These are phyloP conservation scores for Coemansia sp. DNA, from an alignment of 192 early-diverging fungal species.

Conservation along the genomic window DNA sequence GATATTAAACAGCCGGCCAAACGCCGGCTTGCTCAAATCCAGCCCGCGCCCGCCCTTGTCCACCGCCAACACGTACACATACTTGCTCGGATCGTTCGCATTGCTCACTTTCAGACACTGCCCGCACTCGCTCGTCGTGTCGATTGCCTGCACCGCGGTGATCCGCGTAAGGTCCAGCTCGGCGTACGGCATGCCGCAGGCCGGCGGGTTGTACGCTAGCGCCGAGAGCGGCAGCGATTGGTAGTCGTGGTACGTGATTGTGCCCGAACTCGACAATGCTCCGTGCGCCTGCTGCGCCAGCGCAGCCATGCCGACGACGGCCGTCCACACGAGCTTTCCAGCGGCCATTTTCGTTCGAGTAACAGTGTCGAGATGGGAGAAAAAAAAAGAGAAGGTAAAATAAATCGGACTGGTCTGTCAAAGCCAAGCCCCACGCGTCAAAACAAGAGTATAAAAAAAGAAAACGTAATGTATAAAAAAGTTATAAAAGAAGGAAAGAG, in stretches of 20 bases:
- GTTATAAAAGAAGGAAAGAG: too few species aligned
- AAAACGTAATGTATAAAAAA: too few species aligned
- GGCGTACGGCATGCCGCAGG: constrained; percentile 56
- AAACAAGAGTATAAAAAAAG: too few species aligned
- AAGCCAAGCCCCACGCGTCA: too few species aligned
- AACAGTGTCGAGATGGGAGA: not conserved
- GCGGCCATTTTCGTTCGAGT: not conserved
- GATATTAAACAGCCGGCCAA: constrained; percentile 50
- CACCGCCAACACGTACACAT: constrained; percentile 53
- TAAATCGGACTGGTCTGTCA: too few species aligned
- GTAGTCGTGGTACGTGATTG: constrained; percentile 51
- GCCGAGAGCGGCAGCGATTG: constrained; percentile 29
- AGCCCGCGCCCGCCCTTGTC: constrained; percentile 54
- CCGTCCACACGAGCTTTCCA: not conserved
- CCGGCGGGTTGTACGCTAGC: constrained; percentile 50
- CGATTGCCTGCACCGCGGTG: constrained; percentile 51
- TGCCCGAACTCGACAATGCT: constrained; percentile 32
- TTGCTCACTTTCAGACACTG: constrained; percentile 53
- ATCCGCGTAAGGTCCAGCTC: constrained; percentile 52
- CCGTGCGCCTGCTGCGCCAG: not conserved
- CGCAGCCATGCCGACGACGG: not conserved
- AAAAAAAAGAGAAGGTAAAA: not conserved
- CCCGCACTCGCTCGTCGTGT: constrained; percentile 48
- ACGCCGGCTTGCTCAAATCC: constrained; percentile 51
- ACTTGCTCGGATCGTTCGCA: constrained; percentile 39